Evolutionary conservation across 2,329 filamentous ascomycete species (phyloP).

Genomic region (Cladophialophora carrionii): DNA sequence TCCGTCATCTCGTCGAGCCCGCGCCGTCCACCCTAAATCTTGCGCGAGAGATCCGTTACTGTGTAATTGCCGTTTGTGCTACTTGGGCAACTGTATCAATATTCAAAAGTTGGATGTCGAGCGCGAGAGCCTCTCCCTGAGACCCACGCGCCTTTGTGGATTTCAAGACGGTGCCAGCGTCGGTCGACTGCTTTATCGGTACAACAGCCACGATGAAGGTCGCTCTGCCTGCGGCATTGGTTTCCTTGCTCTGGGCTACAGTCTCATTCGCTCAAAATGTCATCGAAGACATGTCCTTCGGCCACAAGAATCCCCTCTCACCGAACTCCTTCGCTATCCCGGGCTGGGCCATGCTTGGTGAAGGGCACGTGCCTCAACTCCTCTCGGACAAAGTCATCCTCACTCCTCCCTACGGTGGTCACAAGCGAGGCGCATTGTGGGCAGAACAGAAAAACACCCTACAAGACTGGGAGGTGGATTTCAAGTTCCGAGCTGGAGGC

Average conservation of each 20-base stretch:
- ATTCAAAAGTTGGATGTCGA: constrained; percentile 30
- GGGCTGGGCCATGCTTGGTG: constrained; percentile 59
- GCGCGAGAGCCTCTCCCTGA: constrained; percentile 20
- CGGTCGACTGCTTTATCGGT: constrained; percentile 1
- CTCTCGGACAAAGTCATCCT: constrained; percentile 91
- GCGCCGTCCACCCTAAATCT: constrained; percentile 54
- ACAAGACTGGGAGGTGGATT: constrained; percentile 76
- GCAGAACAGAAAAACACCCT: constrained; percentile 59
- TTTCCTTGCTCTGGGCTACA: constrained; percentile 25
- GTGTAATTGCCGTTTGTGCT: constrained; percentile 56
- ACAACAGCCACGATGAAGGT: constrained; percentile 26
- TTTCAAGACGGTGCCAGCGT: neutral
- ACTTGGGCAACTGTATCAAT: constrained; percentile 38
- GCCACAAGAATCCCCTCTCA: constrained; percentile 61
- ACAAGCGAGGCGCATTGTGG: constrained; percentile 83
- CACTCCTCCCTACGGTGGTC: constrained; percentile 84
- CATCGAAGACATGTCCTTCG: constrained; percentile 38
- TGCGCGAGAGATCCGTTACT: constrained; percentile 56
- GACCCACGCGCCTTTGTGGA: neutral
- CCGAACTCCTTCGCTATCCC: constrained; percentile 55
- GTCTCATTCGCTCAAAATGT: constrained; percentile 31
- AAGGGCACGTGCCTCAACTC: constrained; percentile 60
- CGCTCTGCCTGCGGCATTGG: constrained; percentile 11
- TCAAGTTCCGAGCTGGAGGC: constrained; percentile 86
- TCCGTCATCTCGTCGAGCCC: constrained; percentile 58